phyloP scores from a whole-genome alignment of 2,329 filamentous ascomycete genomes.

The Diplodia seriata region DNA sequence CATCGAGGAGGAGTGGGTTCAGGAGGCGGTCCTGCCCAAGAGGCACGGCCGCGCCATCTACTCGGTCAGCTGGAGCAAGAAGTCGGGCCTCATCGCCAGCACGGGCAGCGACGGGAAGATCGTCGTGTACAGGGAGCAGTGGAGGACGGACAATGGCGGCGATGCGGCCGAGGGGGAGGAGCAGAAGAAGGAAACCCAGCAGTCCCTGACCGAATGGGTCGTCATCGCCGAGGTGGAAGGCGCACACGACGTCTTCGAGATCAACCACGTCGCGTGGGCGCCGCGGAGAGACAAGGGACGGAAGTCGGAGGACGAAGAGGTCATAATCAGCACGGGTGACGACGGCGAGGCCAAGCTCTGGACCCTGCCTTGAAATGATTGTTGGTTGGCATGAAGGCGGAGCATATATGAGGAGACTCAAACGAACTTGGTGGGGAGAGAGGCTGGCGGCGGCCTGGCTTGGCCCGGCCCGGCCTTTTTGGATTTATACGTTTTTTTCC shows the following conservation, averaged over 20 bases:
- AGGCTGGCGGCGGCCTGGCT: background rate
- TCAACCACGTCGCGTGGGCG: constrained; percentile 93
- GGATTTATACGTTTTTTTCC: background rate
- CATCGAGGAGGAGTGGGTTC: constrained; percentile 82
- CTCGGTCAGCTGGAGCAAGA: constrained; percentile 80
- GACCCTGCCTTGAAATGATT: constrained; percentile 48
- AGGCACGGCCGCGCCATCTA: constrained; percentile 84
- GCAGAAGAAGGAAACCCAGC: constrained; percentile 33
- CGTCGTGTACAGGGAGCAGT: constrained; percentile 75
- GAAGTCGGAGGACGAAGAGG: constrained; percentile 72
- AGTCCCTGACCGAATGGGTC: constrained; percentile 67
- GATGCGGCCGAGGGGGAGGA: constrained; percentile 34
- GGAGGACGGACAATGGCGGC: constrained; percentile 44
- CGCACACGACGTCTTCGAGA: constrained; percentile 89
- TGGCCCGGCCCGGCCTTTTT: background rate
- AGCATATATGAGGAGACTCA: background rate
- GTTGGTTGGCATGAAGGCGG: background rate
- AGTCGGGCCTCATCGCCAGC: constrained; percentile 80
- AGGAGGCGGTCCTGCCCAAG: constrained; percentile 76
- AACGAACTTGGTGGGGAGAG: background rate
- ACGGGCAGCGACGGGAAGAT: constrained; percentile 86
- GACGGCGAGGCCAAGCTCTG: constrained; percentile 88
- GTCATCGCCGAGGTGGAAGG: constrained; percentile 72
- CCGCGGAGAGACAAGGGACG: constrained; percentile 73
- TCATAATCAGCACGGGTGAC: constrained; percentile 89